These are phyloP conservation scores for Globisporangium apiculatum DNA, from an alignment of 352 stramenopile genomes.

Conservation along the genomic window DNA sequence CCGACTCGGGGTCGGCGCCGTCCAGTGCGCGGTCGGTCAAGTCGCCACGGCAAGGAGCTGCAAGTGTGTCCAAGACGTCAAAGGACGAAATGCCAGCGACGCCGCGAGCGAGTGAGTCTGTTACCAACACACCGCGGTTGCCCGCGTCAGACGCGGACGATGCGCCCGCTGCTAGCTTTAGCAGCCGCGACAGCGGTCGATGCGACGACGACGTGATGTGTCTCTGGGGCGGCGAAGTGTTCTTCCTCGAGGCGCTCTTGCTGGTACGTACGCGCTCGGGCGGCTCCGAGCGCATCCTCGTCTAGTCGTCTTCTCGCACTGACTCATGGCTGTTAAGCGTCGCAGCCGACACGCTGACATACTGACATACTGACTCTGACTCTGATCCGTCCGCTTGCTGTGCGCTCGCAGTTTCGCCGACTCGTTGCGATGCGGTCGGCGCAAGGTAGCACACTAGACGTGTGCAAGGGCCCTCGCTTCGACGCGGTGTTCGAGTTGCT, in stretches of 20 bases:
- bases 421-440: constrained; percentile 16
- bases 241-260: constrained; percentile 45
- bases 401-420: constrained; percentile 23
- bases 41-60: constrained; percentile 14
- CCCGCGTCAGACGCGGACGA: background rate
- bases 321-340: too few species aligned
- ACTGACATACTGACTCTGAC: background rate
- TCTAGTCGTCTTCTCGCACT: background rate
- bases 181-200: constrained; percentile 22
- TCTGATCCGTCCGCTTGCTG: background rate
- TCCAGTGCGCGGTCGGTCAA: constrained; percentile 24
- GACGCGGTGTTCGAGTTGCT: constrained; percentile 35
- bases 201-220: constrained; percentile 49
- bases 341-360: background rate
- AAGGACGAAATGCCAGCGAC: constrained; percentile 2
- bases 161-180: background rate
- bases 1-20: constrained; percentile 10
- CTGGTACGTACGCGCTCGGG: constrained; percentile 20
- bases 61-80: constrained; percentile 5
- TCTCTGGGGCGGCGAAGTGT: constrained; percentile 55
- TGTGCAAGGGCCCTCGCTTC: constrained; percentile 23
- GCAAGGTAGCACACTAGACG: constrained; percentile 13
- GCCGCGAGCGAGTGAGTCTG: background rate
- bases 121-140: background rate
- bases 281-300: background rate